Evolutionary conservation across 1,284 basidiomycete species (phyloP).

Genomic region (Pseudozyma flocculosa): DNA sequence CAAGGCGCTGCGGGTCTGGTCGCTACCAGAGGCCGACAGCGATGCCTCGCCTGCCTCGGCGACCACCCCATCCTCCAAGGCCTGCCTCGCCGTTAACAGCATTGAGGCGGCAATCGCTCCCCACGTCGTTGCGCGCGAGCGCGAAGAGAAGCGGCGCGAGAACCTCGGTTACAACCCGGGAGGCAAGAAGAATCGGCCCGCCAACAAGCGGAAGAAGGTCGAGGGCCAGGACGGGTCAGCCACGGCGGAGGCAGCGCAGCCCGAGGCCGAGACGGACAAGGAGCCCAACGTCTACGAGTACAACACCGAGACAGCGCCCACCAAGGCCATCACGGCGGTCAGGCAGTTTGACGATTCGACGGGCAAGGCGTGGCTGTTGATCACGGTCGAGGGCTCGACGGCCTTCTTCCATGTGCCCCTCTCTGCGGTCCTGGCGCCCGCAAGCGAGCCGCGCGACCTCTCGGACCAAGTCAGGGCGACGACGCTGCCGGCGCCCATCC

Average conservation of each 20-base stretch:
- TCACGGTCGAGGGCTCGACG: constrained; percentile 44
- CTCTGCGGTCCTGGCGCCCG: constrained; percentile 13
- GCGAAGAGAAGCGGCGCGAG: constrained; percentile 33
- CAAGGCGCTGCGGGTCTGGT: constrained; percentile 36
- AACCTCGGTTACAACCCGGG: constrained; percentile 1
- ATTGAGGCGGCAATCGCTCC: constrained; percentile 17
- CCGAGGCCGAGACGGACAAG: constrained; percentile 2
- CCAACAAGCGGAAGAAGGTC: constrained; percentile 29
- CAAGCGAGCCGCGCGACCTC: constrained; percentile 15
- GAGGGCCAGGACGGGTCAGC: constrained; percentile 2
- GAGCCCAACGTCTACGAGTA: constrained; percentile 7
- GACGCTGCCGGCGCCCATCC: constrained; percentile 26
- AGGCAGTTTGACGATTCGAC: constrained; percentile 20
- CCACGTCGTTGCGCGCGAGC: constrained; percentile 27
- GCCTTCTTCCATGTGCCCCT: constrained; percentile 40
- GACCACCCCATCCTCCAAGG: neutral
- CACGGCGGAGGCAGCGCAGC: constrained; percentile 2
- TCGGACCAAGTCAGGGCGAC: constrained; percentile 17
- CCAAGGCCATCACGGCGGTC: constrained; percentile 37
- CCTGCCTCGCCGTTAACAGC: constrained; percentile 28
- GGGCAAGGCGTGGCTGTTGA: constrained; percentile 21
- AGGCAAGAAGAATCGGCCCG: constrained; percentile 5
- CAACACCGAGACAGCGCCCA: constrained; percentile 21
- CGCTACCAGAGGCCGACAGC: constrained; percentile 8
- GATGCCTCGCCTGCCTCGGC: neutral